Percentiles rank a stretch among this genome's conserved stretches.
Evolutionary conservation across 2,329 filamentous ascomycete genomes (phyloP).

Genomic region (Fusarium musae): DNA sequence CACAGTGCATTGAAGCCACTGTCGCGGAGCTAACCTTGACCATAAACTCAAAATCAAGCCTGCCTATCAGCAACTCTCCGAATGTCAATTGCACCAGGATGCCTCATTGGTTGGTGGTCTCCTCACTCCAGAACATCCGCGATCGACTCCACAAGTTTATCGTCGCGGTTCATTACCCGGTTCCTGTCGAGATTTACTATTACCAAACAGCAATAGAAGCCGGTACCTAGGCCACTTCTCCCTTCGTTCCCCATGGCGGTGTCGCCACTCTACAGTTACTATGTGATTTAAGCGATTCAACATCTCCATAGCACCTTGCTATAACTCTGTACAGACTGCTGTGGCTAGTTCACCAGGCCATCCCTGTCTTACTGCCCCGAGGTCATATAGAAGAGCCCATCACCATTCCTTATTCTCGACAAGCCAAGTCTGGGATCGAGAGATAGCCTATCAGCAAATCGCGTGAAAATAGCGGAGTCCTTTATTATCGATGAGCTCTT

Average conservation of each 20-base stretch:
- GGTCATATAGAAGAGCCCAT: neutral
- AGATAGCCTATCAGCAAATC: neutral
- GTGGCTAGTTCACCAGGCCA: rapidly evolving
- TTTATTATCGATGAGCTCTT: neutral
- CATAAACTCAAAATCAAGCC: neutral
- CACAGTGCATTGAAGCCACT: neutral
- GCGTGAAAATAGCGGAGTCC: rapidly evolving
- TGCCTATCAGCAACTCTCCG: neutral
- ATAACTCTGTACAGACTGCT: neutral
- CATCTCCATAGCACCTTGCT: rapidly evolving
- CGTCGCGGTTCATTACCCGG: rapidly evolving
- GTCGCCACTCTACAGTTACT: neutral
- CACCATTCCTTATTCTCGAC: neutral
- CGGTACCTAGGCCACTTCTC: rapidly evolving
- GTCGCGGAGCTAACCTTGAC: neutral
- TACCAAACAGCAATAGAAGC: neutral
- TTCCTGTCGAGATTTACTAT: neutral
- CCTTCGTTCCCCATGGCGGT: too few species aligned
- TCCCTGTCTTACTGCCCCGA: neutral
- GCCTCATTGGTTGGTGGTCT: rapidly evolving
- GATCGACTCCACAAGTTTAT: neutral
- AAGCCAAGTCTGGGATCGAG: rapidly evolving
- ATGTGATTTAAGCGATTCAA: rapidly evolving
- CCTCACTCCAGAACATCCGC: rapidly evolving
- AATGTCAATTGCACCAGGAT: rapidly evolving